These are phyloP conservation scores for Talaromyces ruber DNA, from an alignment of 495 filamentous ascomycete genomes.

Conservation along the genomic window DNA sequence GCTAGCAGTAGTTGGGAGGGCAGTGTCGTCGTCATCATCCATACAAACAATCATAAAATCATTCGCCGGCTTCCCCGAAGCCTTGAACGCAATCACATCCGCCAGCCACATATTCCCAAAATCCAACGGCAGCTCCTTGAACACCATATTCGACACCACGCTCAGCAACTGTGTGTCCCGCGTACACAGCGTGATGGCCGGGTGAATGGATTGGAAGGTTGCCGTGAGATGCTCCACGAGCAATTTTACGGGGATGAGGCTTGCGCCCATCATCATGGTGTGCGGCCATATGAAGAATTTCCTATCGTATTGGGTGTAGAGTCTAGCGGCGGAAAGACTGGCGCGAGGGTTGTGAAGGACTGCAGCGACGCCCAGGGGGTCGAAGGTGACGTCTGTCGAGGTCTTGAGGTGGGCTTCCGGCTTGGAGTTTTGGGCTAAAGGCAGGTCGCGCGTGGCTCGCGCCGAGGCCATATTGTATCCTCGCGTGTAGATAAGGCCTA, in stretches of 20 bases:
- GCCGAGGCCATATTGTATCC: neutral
- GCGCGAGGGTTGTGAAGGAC: conserved; percentile 22
- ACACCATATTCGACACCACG: conserved; percentile 17
- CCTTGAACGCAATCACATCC: conserved; percentile 16
- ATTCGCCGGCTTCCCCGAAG: conserved; percentile 14
- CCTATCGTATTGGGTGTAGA: conserved; percentile 21
- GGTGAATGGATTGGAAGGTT: conserved; percentile 14
- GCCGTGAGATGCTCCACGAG: conserved; percentile 20
- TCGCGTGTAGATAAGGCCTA: neutral
- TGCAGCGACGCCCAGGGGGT: conserved; percentile 23
- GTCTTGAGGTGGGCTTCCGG: conserved; percentile 4
- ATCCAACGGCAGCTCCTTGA: conserved; percentile 18
- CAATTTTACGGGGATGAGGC: conserved; percentile 19
- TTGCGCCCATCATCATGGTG: conserved; percentile 22
- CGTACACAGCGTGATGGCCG: conserved; percentile 19
- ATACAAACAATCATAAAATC: conserved; percentile 18
- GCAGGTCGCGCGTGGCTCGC: neutral
- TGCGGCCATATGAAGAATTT: conserved; percentile 22
- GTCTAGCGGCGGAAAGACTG: conserved; percentile 15
- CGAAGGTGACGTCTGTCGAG: conserved; percentile 17
- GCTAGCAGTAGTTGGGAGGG: neutral
- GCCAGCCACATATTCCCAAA: conserved; percentile 19
- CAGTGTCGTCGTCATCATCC: neutral
- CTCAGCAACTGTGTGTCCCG: conserved; percentile 18
- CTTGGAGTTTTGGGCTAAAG: neutral